Base-by-base conservation (phyloP, 2,329 filamentous ascomycete genomes). In the Pochonia chlamydosporia region DNA sequence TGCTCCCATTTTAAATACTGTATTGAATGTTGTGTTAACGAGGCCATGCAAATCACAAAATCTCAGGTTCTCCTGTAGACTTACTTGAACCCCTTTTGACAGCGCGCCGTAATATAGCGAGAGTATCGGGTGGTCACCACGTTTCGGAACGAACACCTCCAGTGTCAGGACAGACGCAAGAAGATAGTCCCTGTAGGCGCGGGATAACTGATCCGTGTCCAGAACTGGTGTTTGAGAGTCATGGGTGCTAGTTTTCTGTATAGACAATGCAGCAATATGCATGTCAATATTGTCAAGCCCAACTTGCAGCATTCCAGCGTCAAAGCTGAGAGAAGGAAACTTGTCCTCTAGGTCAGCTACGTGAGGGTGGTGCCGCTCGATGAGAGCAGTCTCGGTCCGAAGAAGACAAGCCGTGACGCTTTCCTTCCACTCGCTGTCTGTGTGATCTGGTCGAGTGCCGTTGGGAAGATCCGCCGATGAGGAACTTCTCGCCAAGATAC, bases 91-190 rank as follows among this genome's bases (percentile, higher is more conserved):
- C 16, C 43, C 43, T 21, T 45, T 39, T 20, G 43, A 37, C 16
- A 45, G 16, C 4, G 43, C 43, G 33, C 30, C 33, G 16, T 45
- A 45, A 21, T 39, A 45, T 16, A 39, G 23, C 13, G 43, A 45
- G 16, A 45, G 14, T 28, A 45, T 9, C 25, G 30, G 25, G 13
- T 30, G 25, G 23, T 35, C 21, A n/a, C 39, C 20, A 20, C 18
- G 3, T 26, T 45, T 45, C 10, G 43, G 43, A 26, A 16, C 20
- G 25, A 45, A 45, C 23, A 20, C 31, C 20, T 39, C 43, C 16
- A 45, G 33, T 39, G 33, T 20, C 28, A 33, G 31, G 5, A 39
- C 18, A 16, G 33, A 37, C 2, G 13, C 30, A 13, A 26, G 21
- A 16, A 45, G 33, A 21, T 45, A 45, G 28, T 45, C 31, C 24